phyloP scores from a whole-genome alignment of 1,139 yeast genomes.

The Geotrichum bryndzae region DNA sequence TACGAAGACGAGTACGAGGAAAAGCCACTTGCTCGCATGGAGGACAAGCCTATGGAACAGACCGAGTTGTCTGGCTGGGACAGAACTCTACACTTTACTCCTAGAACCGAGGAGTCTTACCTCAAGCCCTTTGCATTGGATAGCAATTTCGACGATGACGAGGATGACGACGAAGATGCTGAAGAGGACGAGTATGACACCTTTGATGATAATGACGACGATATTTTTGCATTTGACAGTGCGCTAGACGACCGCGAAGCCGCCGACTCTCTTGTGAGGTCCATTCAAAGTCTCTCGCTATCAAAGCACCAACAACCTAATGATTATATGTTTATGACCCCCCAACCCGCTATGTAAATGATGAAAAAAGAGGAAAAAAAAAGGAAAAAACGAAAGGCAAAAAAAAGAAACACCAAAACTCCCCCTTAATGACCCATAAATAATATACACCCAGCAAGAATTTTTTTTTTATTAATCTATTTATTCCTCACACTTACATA shows the following conservation, averaged over 20 bases:
- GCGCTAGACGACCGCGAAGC: slow-evolving; percentile 1
- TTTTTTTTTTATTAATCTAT: neutral
- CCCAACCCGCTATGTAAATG: neutral
- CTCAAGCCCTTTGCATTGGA: slow-evolving; percentile 17
- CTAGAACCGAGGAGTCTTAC: slow-evolving; percentile 1
- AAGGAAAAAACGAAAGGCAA: neutral
- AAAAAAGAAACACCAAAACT: too few relatives aligned
- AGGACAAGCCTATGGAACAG: neutral
- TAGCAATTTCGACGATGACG: slow-evolving; percentile 13
- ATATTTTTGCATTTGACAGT: slow-evolving; percentile 10
- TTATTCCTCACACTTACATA: neutral
- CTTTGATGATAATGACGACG: slow-evolving; percentile 19
- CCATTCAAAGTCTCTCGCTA: neutral
- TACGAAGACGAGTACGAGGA: neutral
- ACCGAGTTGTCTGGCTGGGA: neutral
- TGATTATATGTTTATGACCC: neutral
- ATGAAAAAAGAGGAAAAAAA: neutral
- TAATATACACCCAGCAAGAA: neutral
- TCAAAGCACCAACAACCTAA: neutral
- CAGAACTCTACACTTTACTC: neutral
- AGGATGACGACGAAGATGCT: slow-evolving; percentile 20
- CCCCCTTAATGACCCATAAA: neutral
- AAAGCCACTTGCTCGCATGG: neutral
- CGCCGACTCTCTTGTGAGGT: neutral
- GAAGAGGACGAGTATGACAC: slow-evolving; percentile 16